Evolutionary conservation across 306 rosid genomes (phyloP), one percentile per base, ranked within the genome.

Genomic region (Rosa multiflora): DNA sequence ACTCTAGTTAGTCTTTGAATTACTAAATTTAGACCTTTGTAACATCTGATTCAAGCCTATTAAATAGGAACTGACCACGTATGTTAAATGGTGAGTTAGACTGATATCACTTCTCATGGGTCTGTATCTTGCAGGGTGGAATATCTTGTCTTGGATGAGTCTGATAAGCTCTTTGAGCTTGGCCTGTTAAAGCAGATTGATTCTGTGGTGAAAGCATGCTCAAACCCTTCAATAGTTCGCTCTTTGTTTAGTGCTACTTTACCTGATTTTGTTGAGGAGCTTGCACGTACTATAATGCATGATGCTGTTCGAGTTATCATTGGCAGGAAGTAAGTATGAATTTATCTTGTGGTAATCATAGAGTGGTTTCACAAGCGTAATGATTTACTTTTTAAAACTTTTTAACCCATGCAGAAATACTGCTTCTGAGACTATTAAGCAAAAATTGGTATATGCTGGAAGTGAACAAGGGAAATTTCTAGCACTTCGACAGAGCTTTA

Each of bases 101-200:
- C 59, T 69, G 75, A 76, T 72, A 49, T 82, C 32, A 70, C 29
- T 62, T 78, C 84, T 68, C 71, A 76, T 80, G 62, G 51, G 44
- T 59, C 78, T 71, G n/a, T 79, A 39, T 73, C 47, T 29, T 80
- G 88, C 93, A 95, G 99, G 84, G 97, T 95, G 76, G 88, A 90
- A 86, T 88, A 84, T 84, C 96, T 93, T 86, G 99, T 95, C 39
- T 80, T 95, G 79, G 99, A 95, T 86, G 99, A 95, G 81, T 95
- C 97, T 15, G 99, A 95, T 86, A 95, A 95, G 90, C 90, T 95
- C 47, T 95, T 95, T 91, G 99, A 95, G 91, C 93, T 87, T 47
- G 88, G 80, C 23, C 73, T 95, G 80, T 82, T 95, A n/a, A 89
- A 91, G 82, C 98, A 91, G 87, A 95, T 95, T 48, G 98, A 95